Base-by-base conservation (phyloP, 1,139 yeast genomes). In the Sugiyamaella grinbergsii region DNA sequence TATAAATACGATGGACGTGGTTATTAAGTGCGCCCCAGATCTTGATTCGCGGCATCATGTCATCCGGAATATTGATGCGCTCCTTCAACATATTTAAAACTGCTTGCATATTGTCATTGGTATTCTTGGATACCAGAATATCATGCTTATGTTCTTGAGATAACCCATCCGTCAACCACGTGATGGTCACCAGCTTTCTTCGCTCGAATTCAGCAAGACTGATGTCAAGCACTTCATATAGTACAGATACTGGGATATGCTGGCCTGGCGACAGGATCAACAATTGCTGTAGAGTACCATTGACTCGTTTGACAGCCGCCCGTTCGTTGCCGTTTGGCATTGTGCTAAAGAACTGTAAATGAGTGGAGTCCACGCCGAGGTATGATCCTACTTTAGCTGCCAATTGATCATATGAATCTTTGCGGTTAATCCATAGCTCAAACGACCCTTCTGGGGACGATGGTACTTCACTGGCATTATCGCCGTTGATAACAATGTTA, bases 201-300 rank as follows among this genome's bases (percentile, higher is more conserved):
- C 79, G 81, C 67, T 94, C 98, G 60, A 85, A 78, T 56, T 90
- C 95, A 33, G 73, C 77, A 54, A 93, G 71, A 5, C 91, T 81
- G 44, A 90, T 82, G 39, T 81, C 84, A 61, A 94, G 75, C 1
- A 85, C 70, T 62, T 91, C 96, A 65, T 86, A 93, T 59, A 78
- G 47, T 18, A 70, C 56, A 8, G 38, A 10, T n/a, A 61, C 54
- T 16, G 53, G 56, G 61, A 62, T 54, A 15, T 51, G 49, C 51
- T 73, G 76, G 13, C 60, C 61, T n/a, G 59, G 72, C 38, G 77
- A 68, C 22, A 72, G 67, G 32, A 71, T 65, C 13, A 71, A 62
- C 19, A 80, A 68, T 55, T 74, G 75, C 52, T 78, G 69, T 2
- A 83, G 49, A 18, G 62, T 53, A 10, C 59, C 53, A 8, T 56